Base-by-base conservation (phyloP, 176 grass and related monocot genomes). In the Bromus sterilis region DNA sequence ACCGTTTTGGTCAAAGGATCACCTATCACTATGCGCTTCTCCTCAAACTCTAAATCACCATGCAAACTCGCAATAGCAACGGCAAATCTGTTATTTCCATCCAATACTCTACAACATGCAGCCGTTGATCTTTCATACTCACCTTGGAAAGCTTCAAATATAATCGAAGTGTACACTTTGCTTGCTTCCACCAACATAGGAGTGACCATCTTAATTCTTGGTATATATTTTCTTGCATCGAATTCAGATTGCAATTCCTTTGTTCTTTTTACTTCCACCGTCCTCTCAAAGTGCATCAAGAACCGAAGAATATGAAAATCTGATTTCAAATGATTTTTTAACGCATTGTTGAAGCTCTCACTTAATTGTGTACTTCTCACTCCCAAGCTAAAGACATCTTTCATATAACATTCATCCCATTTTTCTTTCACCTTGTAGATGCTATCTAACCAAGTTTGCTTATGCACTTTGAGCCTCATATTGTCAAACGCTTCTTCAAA, bases 141-240 rank as follows among this genome's bases (percentile, higher is more conserved):
- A 41, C 80, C 69, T 63, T 87, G 46, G 51, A 87, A 87, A 16
- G 26, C 81, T 81, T 87, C 58, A 21, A 87, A 87, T 23, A 82
- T 77, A 76, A 44, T 36, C 1, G 42, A 70, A 2, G 55, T 77
- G 71, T 82, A 87, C 9, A 87, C 34, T 5, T 80, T 25, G 33
- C 85, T 75, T 51, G 77, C 84, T 86, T 86, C 77, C 36, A 86
- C 16, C 29, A 86, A 65, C 48, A 86, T 80, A 56, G 85, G 79
- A 44, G 78, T 82, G n/a, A n/a, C 70, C 58, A 82, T 82, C 57
- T 77, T 58, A 18, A 82, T 79, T 34, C 61, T 74, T 29, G 77
- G 77, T 30, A 86, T 30, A 42, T 72, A 77, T 46, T 80, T 87
- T 26, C 42, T 82, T 63, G 85, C 57, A 26, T 76, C 71, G 39